phyloP scores from a whole-genome alignment of 768 basidiomycete genomes.

The Termitomyces sp. region DNA sequence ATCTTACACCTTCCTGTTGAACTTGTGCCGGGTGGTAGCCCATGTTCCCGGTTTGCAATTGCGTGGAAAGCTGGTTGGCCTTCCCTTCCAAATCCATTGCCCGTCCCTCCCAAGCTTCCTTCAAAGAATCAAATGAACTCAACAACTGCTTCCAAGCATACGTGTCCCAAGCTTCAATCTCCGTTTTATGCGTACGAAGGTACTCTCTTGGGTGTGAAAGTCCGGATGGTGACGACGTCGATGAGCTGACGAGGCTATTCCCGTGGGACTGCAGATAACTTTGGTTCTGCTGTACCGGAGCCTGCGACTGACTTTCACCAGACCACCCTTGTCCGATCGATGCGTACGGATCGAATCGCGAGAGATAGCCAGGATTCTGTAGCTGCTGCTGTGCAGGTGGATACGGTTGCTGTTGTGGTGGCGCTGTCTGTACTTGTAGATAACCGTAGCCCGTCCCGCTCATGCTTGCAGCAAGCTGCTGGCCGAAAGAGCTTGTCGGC shows the following conservation, averaged over 20 bases:
- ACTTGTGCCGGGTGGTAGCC: conserved; percentile 45
- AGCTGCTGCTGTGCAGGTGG: conserved; percentile 47
- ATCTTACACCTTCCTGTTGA: conserved; percentile 53
- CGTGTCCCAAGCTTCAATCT: conserved; percentile 69
- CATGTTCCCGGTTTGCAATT: conserved; percentile 40
- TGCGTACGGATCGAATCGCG: conserved; percentile 54
- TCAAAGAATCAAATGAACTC: conserved; percentile 59
- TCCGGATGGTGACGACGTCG: conserved; percentile 31
- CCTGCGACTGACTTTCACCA: conserved; percentile 20
- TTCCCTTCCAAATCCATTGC: conserved; percentile 53
- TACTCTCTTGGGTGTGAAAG: conserved; percentile 66
- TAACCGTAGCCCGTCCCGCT: conserved; percentile 40
- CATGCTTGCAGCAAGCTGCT: conserved; percentile 42
- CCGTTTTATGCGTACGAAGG: conserved; percentile 61
- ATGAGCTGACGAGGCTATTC: conserved; percentile 11
- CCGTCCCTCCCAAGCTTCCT: conserved; percentile 59
- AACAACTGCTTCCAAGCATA: conserved; percentile 73
- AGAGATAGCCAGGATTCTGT: conserved; percentile 41
- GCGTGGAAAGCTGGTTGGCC: conserved; percentile 42
- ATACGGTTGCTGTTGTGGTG: conserved; percentile 28
- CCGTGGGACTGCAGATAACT: conserved; percentile 17
- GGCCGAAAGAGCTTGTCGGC: conserved; percentile 54
- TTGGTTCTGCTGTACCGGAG: conserved; percentile 18
- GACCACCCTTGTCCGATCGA: conserved; percentile 43
- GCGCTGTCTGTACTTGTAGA: conserved; percentile 27